phyloP scores from a whole-genome alignment of 441 rosid genomes.

The Syzygium malaccense region DNA sequence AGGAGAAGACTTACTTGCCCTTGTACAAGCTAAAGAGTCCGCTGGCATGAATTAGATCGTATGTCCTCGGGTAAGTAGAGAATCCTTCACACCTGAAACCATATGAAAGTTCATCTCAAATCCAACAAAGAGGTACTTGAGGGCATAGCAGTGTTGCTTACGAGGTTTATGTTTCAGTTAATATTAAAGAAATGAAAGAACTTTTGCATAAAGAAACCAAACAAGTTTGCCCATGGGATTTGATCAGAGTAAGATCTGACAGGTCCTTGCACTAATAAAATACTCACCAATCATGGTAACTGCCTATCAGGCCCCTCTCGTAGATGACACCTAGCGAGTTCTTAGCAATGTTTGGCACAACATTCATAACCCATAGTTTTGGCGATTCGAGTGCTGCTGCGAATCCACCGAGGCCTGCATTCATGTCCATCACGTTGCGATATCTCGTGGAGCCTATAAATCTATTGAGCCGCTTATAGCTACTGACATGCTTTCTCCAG shows the following conservation, averaged over 20 bases:
- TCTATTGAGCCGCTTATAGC: constrained; percentile 59
- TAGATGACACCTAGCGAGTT: constrained; percentile 80
- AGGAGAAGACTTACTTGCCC: constrained; percentile 34
- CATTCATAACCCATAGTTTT: constrained; percentile 97
- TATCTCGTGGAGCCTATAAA: constrained; percentile 74
- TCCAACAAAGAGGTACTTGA: not conserved
- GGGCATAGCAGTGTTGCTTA: not conserved
- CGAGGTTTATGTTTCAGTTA: not conserved
- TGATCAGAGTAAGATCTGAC: not conserved
- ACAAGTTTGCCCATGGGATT: not conserved
- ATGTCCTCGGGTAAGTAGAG: constrained; percentile 94
- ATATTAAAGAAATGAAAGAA: not conserved
- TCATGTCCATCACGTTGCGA: constrained; percentile 93
- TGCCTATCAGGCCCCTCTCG: constrained; percentile 86
- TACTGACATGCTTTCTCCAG: constrained; percentile 71
- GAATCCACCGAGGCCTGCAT: constrained; percentile 91
- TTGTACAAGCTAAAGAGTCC: constrained; percentile 72
- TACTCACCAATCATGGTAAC: constrained; percentile 87
- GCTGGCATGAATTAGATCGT: constrained; percentile 79
- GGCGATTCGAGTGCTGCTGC: constrained; percentile 90
- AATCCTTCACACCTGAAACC: constrained; percentile 90
- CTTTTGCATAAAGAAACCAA: not conserved
- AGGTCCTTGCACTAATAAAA: not conserved
- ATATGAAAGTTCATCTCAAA: not conserved
- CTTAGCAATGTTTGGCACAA: constrained; percentile 62